phyloP scores from a whole-genome alignment of 106 monocot species.

The Apostasia shenzhenica region DNA sequence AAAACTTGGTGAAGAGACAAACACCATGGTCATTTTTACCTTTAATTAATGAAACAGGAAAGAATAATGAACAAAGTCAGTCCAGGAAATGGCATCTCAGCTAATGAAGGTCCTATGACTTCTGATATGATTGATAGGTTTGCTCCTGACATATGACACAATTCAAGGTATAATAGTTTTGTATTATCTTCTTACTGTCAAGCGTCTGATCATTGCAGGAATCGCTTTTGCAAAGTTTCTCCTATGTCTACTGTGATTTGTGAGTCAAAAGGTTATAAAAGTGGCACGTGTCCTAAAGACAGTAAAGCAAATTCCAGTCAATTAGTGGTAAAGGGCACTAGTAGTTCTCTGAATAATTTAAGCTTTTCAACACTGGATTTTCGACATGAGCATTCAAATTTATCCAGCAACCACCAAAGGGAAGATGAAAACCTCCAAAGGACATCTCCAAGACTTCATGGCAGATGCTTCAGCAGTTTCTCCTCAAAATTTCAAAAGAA shows the following conservation, averaged over 20 bases:
- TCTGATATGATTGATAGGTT: constrained; percentile 34
- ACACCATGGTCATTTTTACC: no score
- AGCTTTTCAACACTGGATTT: constrained; percentile 41
- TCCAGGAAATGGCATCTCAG: constrained; percentile 24
- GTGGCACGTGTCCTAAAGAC: constrained; percentile 12
- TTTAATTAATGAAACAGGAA: constrained; percentile 25
- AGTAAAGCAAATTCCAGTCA: constrained; percentile 14
- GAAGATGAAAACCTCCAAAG: constrained; percentile 25
- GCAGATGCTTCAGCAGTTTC: constrained; percentile 76
- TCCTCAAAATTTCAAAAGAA: constrained; percentile 48
- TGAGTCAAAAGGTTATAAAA: constrained; percentile 18
- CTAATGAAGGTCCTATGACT: constrained; percentile 29
- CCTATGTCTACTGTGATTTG: constrained; percentile 11
- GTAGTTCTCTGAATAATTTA: constrained; percentile 29
- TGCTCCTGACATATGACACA: constrained; percentile 1
- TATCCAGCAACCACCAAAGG: constrained; percentile 25
- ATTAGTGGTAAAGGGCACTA: constrained; percentile 25
- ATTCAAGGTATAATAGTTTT: neutral
- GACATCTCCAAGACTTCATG: constrained; percentile 35
- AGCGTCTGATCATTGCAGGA: constrained; percentile 23
- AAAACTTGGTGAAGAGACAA: no score
- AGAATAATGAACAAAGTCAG: constrained; percentile 13
- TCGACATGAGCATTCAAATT: constrained; percentile 27
- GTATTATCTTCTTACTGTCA: constrained; percentile 9
- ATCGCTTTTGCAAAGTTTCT: constrained; percentile 12